Base-by-base conservation (phyloP, 2,329 filamentous ascomycete species). In the Aspergillus transmontanensis region DNA sequence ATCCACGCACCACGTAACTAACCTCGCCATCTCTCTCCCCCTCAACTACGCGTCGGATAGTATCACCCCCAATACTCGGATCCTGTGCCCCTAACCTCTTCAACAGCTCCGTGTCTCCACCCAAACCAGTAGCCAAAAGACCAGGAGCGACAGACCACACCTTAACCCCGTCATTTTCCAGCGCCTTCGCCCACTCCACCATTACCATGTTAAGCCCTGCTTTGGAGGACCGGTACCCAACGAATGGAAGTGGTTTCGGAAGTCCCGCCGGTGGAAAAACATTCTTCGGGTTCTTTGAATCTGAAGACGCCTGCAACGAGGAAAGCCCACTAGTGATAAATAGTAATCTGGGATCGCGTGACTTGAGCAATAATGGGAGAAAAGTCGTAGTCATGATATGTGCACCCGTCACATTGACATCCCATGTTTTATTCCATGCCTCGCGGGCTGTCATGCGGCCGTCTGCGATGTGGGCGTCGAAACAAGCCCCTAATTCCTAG, bases 121-220 rank as follows among this genome's bases (percentile, higher is more conserved):
- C 45, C 12, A 48, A 23, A 2, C 21, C 23, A 9, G 45, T 48
- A 6, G 80, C 82, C 61, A 84, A 66, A 57, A 83, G 79, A 0
- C 83, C 82, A 0, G 82, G 82, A 55, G 73, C 77, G 2, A 84
- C 75, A 5, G 66, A 71, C 66, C 79, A 85, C 0, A 84, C 80
- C 64, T 84, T 85, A n/a, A 84, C 79, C 0, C 78, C 77, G 67
- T 83, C 81, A 6, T 76, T 72, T 64, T 75, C 74, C 62, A 82
- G 65, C 19, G 73, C 68, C 45, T 75, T 73, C 39, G 73, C 64
- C 82, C 83, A 87, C 10, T 83, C 78, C 51, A 84, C 61, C 79
- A 82, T 81, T 67, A 83, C 41, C 75, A 84, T 85, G 45, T 82
- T 85, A 66, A 85, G 58, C 1, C 78, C 83, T 5, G 78, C 75